These are phyloP conservation scores for Ceriops tagal DNA, from an alignment of 345 rosid genomes.

Conservation along the genomic window DNA sequence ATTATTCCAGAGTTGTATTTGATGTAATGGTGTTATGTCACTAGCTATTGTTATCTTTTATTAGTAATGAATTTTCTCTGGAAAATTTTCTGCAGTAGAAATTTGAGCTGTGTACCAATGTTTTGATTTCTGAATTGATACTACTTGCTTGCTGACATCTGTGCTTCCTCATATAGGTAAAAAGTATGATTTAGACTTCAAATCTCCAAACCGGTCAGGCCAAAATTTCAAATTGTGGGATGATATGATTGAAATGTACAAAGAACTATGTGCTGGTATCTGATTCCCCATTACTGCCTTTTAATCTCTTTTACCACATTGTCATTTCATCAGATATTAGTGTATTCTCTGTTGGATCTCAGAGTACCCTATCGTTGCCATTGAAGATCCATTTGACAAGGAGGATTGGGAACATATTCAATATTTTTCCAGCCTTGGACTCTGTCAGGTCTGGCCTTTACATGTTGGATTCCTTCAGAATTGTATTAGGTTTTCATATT, in stretches of 20 bases:
- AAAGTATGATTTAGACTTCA: conserved; percentile 85
- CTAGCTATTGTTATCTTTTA: neutral
- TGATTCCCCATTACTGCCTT: conserved; percentile 3
- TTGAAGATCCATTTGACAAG: conserved; percentile 98
- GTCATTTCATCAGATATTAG: conserved; percentile 9
- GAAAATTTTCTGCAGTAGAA: neutral
- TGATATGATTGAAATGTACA: conserved; percentile 92
- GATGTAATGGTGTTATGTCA: neutral
- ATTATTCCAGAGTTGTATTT: conserved; percentile 2
- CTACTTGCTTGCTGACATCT: conserved; percentile 6
- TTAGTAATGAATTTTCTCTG: neutral
- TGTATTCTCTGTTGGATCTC: conserved; percentile 14
- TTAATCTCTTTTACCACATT: conserved; percentile 3
- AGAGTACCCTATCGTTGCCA: conserved; percentile 83
- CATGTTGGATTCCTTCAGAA: neutral
- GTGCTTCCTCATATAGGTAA: conserved; percentile 49
- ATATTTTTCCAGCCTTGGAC: conserved; percentile 64
- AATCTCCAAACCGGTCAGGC: conserved; percentile 63
- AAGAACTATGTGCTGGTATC: conserved; percentile 76
- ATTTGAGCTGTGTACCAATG: neutral
- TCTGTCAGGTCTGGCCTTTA: conserved; percentile 72
- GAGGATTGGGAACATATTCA: conserved; percentile 97
- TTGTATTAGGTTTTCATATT: neutral
- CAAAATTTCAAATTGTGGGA: conserved; percentile 90
- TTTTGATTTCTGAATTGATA: conserved; percentile 4